Base-by-base conservation (phyloP, 1,139 yeast species). In the Zygosaccharomyces sapae region DNA sequence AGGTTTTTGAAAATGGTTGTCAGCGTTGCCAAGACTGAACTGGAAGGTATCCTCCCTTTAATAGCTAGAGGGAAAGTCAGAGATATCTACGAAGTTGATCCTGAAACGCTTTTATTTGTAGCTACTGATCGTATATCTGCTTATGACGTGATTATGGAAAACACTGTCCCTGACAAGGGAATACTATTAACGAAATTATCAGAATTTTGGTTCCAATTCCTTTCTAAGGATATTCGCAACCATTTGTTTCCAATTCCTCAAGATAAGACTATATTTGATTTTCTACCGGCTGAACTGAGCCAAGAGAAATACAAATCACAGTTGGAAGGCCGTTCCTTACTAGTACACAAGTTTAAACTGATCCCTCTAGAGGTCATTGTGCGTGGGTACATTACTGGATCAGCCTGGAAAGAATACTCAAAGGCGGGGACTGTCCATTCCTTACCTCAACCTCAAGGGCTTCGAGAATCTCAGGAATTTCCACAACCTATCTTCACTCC, bases 71-170 rank as follows among this genome's bases (percentile, higher is more conserved):
- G 99, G 42, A 92, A 92, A 65, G 99, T 92, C 48, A 80, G 98
- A 68, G 99, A 92, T 62, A 86, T 92, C 55, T 92, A 94, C 63
- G 77, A 82, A 58, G 87, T 90, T n/a, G 85, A 86, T 58, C 74
- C 76, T 12, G 67, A 79, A 38, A 81, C 87, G 12, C 74, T 94
- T 41, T 75, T 94, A 49, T 94, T 92, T 62, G 95, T 92, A 43
- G 97, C 99, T 33, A 92, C 97, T 3, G 99, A 92, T 69, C 79
- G 99, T 67, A 92, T 92, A 61, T 88, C 97, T 22, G 98, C 98
- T 25, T 92, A 89, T 66, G 99, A 92, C 73, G 97, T 90, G 33
- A 87, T 90, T 49, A 88, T 92, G 96, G 74, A 76, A 62, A 92
- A 92, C 62, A 96, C 97, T 39, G 81, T 92, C 51, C 81, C 92